A percentile compares a stretch with the other conserved stretches of the same genome.
phyloP scores from a whole-genome alignment of 192 early-diverging fungal species.

The Backusella circina region DNA sequence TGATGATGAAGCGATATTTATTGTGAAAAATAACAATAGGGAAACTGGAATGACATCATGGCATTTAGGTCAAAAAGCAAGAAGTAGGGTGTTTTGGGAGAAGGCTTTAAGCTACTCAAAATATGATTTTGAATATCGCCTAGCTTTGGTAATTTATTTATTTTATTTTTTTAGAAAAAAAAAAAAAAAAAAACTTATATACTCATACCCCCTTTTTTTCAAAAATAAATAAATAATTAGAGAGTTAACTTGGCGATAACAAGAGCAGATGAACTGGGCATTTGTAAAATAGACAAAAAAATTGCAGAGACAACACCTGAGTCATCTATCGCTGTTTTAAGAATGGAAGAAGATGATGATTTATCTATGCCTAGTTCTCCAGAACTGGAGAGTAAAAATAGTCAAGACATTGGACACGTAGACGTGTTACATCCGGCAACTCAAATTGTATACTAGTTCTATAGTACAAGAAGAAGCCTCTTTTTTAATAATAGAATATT shows the following conservation, averaged over 20 bases:
- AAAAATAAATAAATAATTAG: neutral
- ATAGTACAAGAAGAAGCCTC: neutral
- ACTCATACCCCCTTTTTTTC: neutral
- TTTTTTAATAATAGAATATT: neutral
- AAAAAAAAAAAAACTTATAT: no score
- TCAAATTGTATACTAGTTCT: neutral
- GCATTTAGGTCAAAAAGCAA: slow-evolving; percentile 30
- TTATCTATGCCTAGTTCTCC: neutral
- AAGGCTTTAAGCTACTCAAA: slow-evolving; percentile 37
- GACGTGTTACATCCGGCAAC: neutral
- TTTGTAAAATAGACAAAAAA: neutral
- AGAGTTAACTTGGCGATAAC: neutral
- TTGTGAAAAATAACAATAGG: neutral
- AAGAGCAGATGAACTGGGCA: neutral
- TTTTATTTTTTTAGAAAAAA: no score
- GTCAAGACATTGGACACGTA: neutral
- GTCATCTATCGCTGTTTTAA: neutral
- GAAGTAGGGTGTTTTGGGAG: slow-evolving; percentile 41
- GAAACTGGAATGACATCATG: slow-evolving; percentile 47
- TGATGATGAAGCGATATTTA: no score
- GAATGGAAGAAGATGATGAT: neutral
- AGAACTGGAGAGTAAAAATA: neutral
- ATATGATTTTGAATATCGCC: slow-evolving; percentile 51
- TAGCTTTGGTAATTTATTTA: slow-evolving; percentile 23
- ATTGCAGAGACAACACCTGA: neutral